Evolutionary conservation across 148 eudicot species (phyloP).

Genomic region (Camellia sinensis): DNA sequence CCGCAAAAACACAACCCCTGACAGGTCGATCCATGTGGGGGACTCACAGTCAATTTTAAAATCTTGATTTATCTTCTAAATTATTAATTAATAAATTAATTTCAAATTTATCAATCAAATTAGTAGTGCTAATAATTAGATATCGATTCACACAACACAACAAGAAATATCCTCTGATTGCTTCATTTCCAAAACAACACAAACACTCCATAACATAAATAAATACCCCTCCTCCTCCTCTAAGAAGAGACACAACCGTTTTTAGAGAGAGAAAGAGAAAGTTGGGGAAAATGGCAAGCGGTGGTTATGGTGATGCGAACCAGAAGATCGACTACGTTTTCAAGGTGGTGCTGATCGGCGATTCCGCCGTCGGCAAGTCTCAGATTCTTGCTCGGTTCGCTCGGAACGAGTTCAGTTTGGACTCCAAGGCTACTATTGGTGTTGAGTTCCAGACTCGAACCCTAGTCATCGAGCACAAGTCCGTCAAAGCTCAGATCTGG

Average conservation of each 20-base stretch:
- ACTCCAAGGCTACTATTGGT: slow-evolving; percentile 79
- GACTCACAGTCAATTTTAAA: too few relatives aligned
- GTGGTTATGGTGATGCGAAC: slow-evolving; percentile 47
- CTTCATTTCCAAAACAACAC: not conserved
- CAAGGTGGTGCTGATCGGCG: slow-evolving; percentile 74
- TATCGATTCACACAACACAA: too few relatives aligned
- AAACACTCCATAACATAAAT: not conserved
- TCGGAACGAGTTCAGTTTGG: slow-evolving; percentile 72
- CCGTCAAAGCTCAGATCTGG: slow-evolving; percentile 91
- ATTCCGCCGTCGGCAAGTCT: slow-evolving; percentile 76
- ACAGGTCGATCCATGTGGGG: too few relatives aligned
- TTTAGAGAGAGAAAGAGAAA: slow-evolving; percentile 13
- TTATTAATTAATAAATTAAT: too few relatives aligned
- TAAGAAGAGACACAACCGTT: not conserved
- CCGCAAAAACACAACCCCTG: too few relatives aligned
- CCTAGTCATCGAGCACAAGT: slow-evolving; percentile 56
- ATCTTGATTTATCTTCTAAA: too few relatives aligned
- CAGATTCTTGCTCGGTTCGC: slow-evolving; percentile 73
- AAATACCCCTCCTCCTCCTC: not conserved
- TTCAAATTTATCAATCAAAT: too few relatives aligned
- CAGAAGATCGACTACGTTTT: slow-evolving; percentile 75
- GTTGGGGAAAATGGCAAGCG: slow-evolving; percentile 21
- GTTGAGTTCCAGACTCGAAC: slow-evolving; percentile 85
- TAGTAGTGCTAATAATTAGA: too few relatives aligned
- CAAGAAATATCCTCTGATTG: not conserved